Base-by-base conservation (phyloP, 345 rosid species). In the Eucalyptus lansdowneana region DNA sequence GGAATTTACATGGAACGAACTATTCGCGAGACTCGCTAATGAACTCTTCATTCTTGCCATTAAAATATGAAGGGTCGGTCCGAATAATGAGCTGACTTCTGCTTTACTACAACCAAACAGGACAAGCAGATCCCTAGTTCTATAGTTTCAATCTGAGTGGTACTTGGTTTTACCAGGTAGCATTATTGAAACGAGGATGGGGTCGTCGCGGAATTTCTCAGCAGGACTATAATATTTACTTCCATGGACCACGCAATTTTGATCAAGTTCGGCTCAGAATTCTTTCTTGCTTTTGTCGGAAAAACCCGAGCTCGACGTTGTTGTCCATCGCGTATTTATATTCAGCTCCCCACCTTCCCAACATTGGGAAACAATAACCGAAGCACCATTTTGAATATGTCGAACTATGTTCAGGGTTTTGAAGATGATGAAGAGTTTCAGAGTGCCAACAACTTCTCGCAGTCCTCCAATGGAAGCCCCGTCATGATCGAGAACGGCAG, bases 341-440 rank as follows among this genome's bases (percentile, higher is more conserved):
- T 72, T 81, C 88, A 88, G 89, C 89, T 85, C 81, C 89, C 58
- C 9, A 50, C 76, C n/a, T 60, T 40, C 87, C 88, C 86, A 49
- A 87, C 90, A 90, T 44, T 53, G 81, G 44, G 42, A 42, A 76
- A 45, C 49, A 58, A 90, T 15, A 31, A 42, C 14, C 5, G 11
- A 4, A 65, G 47, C 86, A 40, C 76, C 72, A 72, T 81, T 65
- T 53, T n/a, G 37, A 88, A 90, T 83, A 95, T 95, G 97, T 92
- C 94, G 50, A 92, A 88, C 92, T 92, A 90, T 80, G 89, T 60
- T 89, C 95, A 91, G 81, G 95, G 92, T 42, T 92, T 92, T 87
- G 93, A 93, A 67, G 95, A 94, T 25, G 94, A 94, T 67, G 93
- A 92, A 37, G 93, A 90, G 89, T 92, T 93, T 80, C 93, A 89